Evolutionary conservation across 192 early-diverging fungal genomes (phyloP).

Genomic region (Gonapodya sp.): DNA sequence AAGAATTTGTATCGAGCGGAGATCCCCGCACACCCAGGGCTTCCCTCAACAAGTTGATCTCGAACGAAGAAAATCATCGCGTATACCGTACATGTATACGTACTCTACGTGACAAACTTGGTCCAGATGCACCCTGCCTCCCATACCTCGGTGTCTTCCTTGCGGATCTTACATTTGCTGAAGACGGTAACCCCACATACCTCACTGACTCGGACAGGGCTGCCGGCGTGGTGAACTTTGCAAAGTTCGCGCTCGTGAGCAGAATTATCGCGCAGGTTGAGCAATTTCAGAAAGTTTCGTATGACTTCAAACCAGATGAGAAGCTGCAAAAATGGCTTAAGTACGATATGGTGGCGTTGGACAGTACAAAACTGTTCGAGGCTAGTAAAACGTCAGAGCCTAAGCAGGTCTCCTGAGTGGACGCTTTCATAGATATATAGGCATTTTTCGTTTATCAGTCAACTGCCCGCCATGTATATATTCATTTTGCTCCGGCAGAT

Average conservation of each 20-base stretch:
- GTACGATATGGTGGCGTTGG: slow-evolving; percentile 25
- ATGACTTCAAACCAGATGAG: slow-evolving; percentile 21
- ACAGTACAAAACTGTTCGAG: slow-evolving; percentile 31
- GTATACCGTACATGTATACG: slow-evolving; percentile 26
- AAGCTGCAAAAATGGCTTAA: slow-evolving; percentile 21
- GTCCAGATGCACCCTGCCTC: slow-evolving; percentile 49
- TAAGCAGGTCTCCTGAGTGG: neutral
- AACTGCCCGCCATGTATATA: no score
- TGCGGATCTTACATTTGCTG: slow-evolving; percentile 73
- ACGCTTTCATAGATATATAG: no score
- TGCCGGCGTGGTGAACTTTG: slow-evolving; percentile 29
- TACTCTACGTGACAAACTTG: slow-evolving; percentile 2
- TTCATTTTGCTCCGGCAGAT: no score
- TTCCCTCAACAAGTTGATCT: slow-evolving; percentile 45
- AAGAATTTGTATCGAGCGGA: neutral
- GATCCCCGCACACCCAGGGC: neutral
- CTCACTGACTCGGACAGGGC: slow-evolving; percentile 14
- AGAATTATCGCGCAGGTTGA: slow-evolving; percentile 20
- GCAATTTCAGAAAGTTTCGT: slow-evolving; percentile 21
- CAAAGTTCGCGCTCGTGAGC: slow-evolving; percentile 32
- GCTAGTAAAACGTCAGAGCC: slow-evolving; percentile 21
- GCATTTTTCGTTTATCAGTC: no score
- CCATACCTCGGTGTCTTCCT: slow-evolving; percentile 74
- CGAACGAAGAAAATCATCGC: slow-evolving; percentile 36
- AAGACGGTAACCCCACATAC: slow-evolving; percentile 70